Evolutionary conservation across 805 yeast genomes (phyloP).

Genomic region (Nakazawaea sp.): DNA sequence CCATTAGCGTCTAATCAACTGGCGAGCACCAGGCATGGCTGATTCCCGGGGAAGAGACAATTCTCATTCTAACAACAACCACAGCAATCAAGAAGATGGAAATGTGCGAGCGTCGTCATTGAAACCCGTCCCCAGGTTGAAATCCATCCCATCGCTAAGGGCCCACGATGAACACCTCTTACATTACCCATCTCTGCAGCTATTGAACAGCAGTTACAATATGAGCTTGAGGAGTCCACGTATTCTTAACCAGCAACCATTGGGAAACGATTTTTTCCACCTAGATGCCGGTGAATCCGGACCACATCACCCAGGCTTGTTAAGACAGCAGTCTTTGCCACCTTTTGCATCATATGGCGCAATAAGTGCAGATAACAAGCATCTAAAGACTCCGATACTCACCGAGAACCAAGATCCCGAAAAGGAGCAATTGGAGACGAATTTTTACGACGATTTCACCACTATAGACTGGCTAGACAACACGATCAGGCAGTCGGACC

Average conservation of each 20-base stretch:
- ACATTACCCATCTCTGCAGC: conserved; percentile 1
- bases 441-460: conserved; percentile 53
- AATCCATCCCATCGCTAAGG: conserved; percentile 1
- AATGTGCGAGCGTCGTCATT: too few relatives aligned
- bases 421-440: conserved; percentile 9
- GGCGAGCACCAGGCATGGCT: too few relatives aligned
- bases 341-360: conserved; percentile 4
- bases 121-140: background rate
- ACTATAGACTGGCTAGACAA: conserved; percentile 56
- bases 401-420: background rate
- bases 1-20: too few relatives aligned
- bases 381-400: background rate
- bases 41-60: too few relatives aligned
- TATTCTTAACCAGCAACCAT: background rate
- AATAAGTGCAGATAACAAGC: background rate
- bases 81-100: too few relatives aligned
- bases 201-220: conserved; percentile 1
- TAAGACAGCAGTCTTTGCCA: conserved; percentile 1
- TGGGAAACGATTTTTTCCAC: background rate
- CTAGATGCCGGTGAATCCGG: background rate
- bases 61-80: background rate
- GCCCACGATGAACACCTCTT: background rate
- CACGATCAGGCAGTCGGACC: conserved; percentile 33
- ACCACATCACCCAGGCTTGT: too few relatives aligned
- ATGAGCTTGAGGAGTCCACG: conserved; percentile 1